Evolutionary conservation across 2,329 filamentous ascomycete genomes (phyloP).

Genomic region (Alternaria arbusti): DNA sequence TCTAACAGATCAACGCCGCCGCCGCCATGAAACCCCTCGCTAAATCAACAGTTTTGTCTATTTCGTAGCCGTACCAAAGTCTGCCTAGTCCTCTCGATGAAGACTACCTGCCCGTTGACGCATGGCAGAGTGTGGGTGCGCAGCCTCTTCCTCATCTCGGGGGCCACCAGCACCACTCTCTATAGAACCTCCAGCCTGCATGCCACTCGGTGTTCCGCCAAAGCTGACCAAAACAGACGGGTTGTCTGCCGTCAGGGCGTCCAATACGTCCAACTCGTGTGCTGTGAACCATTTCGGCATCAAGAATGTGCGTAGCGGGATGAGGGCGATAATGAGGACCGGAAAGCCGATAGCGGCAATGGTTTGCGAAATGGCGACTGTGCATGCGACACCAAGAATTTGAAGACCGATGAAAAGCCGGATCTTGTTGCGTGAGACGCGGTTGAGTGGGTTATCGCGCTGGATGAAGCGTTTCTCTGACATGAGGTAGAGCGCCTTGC

Average conservation of each 20-base stretch:
- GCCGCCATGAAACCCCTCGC: not conserved
- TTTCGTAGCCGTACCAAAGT: not conserved
- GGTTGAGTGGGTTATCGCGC: slow-evolving; percentile 54
- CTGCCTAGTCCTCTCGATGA: not conserved
- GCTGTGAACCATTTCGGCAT: slow-evolving; percentile 59
- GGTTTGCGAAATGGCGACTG: slow-evolving; percentile 63
- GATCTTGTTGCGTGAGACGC: slow-evolving; percentile 54
- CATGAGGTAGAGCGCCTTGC: slow-evolving; percentile 57
- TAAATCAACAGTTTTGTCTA: not conserved
- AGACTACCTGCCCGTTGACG: slow-evolving; percentile 34
- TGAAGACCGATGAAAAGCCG: slow-evolving; percentile 58
- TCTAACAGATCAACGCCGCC: not conserved
- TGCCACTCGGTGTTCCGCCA: slow-evolving; percentile 53
- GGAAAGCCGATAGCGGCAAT: slow-evolving; percentile 65
- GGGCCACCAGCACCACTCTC: slow-evolving; percentile 12
- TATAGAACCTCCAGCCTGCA: slow-evolving; percentile 13
- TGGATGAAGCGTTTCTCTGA: slow-evolving; percentile 56
- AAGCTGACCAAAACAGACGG: slow-evolving; percentile 60
- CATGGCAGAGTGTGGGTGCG: slow-evolving; percentile 9
- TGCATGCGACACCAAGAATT: slow-evolving; percentile 55
- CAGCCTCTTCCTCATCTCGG: slow-evolving; percentile 23
- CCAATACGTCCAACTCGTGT: slow-evolving; percentile 57
- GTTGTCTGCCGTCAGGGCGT: slow-evolving; percentile 60
- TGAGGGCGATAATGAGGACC: slow-evolving; percentile 61
- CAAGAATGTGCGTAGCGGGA: slow-evolving; percentile 59